phyloP scores from a whole-genome alignment of 1,284 basidiomycete genomes.

The Singerocomus inundabilis region DNA sequence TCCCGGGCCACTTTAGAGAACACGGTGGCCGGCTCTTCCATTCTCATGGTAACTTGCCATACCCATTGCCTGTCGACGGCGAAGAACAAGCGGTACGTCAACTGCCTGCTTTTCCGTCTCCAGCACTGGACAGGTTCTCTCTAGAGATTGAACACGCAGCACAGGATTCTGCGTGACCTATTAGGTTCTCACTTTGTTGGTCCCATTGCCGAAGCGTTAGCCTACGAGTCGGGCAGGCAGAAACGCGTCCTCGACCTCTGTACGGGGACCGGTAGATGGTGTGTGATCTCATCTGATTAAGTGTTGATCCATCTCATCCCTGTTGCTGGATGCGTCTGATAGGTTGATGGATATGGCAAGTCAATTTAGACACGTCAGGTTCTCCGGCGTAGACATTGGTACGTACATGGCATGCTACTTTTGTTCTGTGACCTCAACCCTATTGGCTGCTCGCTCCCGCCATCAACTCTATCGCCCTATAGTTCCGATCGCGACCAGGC shows the following conservation, averaged over 20 bases:
- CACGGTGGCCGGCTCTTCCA: slow-evolving; percentile 59
- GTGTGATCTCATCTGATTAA: slow-evolving; percentile 25
- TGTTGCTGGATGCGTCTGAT: slow-evolving; percentile 10
- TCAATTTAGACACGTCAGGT: slow-evolving; percentile 58
- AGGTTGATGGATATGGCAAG: slow-evolving; percentile 73
- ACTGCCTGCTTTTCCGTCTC: background rate
- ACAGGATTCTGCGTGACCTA: slow-evolving; percentile 46
- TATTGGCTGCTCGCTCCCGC: slow-evolving; percentile 8
- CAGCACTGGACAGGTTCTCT: background rate
- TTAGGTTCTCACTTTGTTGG: slow-evolving; percentile 55
- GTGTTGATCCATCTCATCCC: slow-evolving; percentile 26
- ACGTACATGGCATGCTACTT: slow-evolving; percentile 24
- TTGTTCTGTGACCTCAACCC: slow-evolving; percentile 4
- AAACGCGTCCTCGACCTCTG: slow-evolving; percentile 64
- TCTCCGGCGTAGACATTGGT: slow-evolving; percentile 74
- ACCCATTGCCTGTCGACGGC: slow-evolving; percentile 66
- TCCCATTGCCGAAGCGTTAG: slow-evolving; percentile 54
- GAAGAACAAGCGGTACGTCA: slow-evolving; percentile 56
- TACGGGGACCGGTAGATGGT: slow-evolving; percentile 72
- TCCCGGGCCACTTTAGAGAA: slow-evolving; percentile 57
- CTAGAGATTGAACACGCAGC: slow-evolving; percentile 52
- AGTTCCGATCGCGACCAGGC: slow-evolving; percentile 69
- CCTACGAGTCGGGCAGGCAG: slow-evolving; percentile 35
- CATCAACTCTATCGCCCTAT: slow-evolving; percentile 8
- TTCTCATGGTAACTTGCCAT: slow-evolving; percentile 57